Conservation (phyloP, 352 stramenopile genomes). For the Globisporangium spinosum region DNA sequence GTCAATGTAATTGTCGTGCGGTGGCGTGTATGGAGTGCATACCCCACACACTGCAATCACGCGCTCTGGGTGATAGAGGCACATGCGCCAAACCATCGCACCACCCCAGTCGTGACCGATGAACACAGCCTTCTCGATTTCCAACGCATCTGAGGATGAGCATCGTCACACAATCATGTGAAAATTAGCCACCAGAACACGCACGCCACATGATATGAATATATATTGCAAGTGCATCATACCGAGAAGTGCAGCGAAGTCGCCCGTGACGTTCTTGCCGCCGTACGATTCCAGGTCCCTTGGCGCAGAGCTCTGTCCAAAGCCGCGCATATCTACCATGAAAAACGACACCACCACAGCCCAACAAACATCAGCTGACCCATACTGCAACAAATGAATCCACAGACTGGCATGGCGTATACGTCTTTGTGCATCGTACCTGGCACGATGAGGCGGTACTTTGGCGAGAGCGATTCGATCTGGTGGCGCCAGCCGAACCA, state of each 20-base stretch:
- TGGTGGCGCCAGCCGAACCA: conserved; percentile 76
- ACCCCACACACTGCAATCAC: conserved; percentile 49
- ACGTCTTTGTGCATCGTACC: conserved; percentile 1
- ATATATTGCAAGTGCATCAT: neutral
- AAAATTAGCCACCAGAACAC: neutral
- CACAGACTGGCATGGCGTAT: neutral
- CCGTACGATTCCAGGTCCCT: conserved; percentile 47
- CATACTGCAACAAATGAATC: neutral
- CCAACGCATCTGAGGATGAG: conserved; percentile 39
- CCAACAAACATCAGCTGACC: neutral
- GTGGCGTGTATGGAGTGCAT: conserved; percentile 69
- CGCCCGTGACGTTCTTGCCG: conserved; percentile 50
- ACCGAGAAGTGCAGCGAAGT: conserved; percentile 53
- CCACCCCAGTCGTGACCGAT: conserved; percentile 66
- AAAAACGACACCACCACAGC: neutral
- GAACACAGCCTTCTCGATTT: conserved; percentile 65
- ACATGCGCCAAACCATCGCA: conserved; percentile 45
- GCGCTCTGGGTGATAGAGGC: conserved; percentile 48
- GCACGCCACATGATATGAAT: neutral
- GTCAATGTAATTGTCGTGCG: conserved; percentile 30
- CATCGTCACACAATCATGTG: neutral
- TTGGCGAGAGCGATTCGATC: conserved; percentile 42
- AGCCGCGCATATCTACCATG: conserved; percentile 48
- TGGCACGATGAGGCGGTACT: conserved; percentile 56
- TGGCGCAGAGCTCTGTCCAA: conserved; percentile 52